Percentiles rank a stretch among this genome's conserved stretches.
phyloP scores from a whole-genome alignment of 208 protist genomes.

The Acanthamoeba royreba region DNA sequence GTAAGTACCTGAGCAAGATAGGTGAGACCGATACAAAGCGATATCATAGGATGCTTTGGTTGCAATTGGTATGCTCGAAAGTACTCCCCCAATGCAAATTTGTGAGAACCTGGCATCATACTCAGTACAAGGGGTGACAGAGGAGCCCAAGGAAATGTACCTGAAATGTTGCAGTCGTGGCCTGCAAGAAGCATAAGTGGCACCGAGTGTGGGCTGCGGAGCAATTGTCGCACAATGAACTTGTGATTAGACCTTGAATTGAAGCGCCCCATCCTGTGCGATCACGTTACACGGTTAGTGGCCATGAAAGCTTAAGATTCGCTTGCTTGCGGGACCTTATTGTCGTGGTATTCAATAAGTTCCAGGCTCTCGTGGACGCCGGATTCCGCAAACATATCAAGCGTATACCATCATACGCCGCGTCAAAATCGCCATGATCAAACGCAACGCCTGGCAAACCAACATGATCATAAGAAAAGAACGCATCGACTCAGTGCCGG shows the following conservation, averaged over 20 bases:
- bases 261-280: not conserved
- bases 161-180: constrained; percentile 5
- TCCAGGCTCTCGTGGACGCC: not conserved
- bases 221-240: constrained; percentile 18
- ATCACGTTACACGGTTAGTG: not conserved
- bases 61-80: not conserved
- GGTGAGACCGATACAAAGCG: not conserved
- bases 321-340: too few relatives aligned
- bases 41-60: constrained; percentile 4
- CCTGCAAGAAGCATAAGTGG: constrained; percentile 13
- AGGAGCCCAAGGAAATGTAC: not conserved
- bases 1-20: not conserved
- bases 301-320: too few relatives aligned
- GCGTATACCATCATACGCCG: constrained; percentile 3
- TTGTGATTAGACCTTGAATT: constrained; percentile 3
- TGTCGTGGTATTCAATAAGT: not conserved
- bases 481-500: not conserved
- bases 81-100: constrained; percentile 4
- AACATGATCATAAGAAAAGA: not conserved
- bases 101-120: not conserved
- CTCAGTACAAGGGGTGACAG: not conserved
- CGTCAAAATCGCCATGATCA: constrained; percentile 9
- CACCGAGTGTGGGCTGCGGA: not conserved
- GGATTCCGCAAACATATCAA: not conserved
- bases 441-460: not conserved